Conservation (phyloP, 108 stramenopile species). For the Conticribra weissflogii region DNA sequence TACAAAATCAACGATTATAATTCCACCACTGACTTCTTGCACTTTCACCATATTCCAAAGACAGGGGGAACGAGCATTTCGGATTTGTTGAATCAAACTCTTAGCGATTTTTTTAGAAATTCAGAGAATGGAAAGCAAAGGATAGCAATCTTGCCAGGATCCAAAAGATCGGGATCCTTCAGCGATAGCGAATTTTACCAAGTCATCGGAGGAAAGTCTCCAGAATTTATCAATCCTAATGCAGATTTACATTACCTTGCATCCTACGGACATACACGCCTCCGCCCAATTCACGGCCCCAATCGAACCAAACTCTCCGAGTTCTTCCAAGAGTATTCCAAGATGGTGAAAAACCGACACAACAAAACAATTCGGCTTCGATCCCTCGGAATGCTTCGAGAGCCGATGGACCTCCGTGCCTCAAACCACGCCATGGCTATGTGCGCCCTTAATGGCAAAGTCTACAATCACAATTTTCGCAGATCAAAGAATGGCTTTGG, state of each 20-base stretch:
- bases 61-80: slow-evolving; percentile 35
- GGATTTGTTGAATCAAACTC: slow-evolving; percentile 11
- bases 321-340: slow-evolving; percentile 7
- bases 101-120: neutral
- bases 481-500: neutral
- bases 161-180: neutral
- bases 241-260: slow-evolving; percentile 3
- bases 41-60: slow-evolving; percentile 41
- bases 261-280: slow-evolving; percentile 29
- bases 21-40: slow-evolving; percentile 19
- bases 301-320: slow-evolving; percentile 7
- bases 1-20: slow-evolving; percentile 9
- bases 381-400: slow-evolving; percentile 28
- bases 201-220: neutral
- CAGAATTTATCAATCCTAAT: neutral
- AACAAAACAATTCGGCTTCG: slow-evolving; percentile 3
- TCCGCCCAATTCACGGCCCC: slow-evolving; percentile 24
- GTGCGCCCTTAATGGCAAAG: slow-evolving; percentile 35
- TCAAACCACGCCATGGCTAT: slow-evolving; percentile 37
- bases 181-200: neutral
- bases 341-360: neutral
- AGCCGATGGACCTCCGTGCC: slow-evolving; percentile 22
- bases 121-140: neutral
- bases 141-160: slow-evolving; percentile 24
- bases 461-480: slow-evolving; percentile 9